A percentile compares a stretch with the other conserved stretches of the same genome.
Evolutionary conservation across 306 rosid genomes (phyloP).

Genomic region (Cicer chorassanicum): DNA sequence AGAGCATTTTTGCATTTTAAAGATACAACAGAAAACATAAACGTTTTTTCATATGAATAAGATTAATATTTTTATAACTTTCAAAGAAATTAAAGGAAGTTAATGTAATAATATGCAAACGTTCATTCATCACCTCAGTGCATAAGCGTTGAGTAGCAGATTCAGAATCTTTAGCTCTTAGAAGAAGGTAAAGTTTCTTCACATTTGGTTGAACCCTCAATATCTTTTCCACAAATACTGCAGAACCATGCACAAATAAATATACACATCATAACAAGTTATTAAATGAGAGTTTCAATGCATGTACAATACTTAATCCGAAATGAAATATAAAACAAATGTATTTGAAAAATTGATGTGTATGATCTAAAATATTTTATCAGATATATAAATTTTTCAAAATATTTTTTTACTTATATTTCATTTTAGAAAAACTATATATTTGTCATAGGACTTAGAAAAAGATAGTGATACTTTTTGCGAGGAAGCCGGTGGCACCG

Average conservation of each 20-base stretch:
- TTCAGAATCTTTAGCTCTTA: constrained; percentile 61
- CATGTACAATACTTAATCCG: neutral
- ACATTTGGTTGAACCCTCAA: constrained; percentile 73
- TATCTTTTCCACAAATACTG: constrained; percentile 81
- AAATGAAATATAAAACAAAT: too few species aligned
- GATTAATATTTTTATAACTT: too few species aligned
- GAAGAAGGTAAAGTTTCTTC: constrained; percentile 74
- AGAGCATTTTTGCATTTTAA: too few species aligned
- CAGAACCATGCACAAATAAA: constrained; percentile 6
- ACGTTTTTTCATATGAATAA: too few species aligned
- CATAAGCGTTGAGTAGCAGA: constrained; percentile 62
- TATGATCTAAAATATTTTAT: too few species aligned
- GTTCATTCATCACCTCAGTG: constrained; percentile 57
- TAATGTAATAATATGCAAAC: neutral
- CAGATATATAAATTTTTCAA: too few species aligned
- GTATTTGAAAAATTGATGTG: too few species aligned
- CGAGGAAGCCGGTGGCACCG: constrained; percentile 78
- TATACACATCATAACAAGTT: neutral
- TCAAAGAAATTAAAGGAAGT: neutral
- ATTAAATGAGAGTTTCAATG: neutral
- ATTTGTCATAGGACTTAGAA: too few species aligned
- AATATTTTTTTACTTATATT: too few species aligned
- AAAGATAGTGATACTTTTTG: constrained; percentile 54
- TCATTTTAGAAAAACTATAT: too few species aligned
- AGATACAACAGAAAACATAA: neutral